Percentiles rank a stretch among this genome's conserved stretches.
These are phyloP conservation scores for Gentiana dahurica DNA, from an alignment of 257 asterid species.

Conservation along the genomic window DNA sequence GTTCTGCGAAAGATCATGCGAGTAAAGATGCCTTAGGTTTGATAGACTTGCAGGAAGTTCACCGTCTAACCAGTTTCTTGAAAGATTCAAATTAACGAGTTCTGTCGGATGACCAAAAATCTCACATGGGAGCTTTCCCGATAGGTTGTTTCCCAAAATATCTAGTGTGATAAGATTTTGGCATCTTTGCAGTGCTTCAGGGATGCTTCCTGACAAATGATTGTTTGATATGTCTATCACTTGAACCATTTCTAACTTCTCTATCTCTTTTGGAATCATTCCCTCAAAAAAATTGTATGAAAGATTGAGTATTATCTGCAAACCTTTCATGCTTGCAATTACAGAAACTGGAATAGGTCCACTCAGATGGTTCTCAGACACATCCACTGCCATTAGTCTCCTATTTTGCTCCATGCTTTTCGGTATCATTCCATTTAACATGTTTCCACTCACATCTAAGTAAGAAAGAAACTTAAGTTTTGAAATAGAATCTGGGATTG, in stretches of 20 bases:
- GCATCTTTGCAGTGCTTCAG: no score
- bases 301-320: conserved; percentile 57
- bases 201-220: no score
- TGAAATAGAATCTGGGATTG: conserved; percentile 42
- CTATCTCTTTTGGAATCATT: conserved; percentile 51
- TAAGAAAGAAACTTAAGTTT: conserved; percentile 34
- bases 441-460: conserved; percentile 61
- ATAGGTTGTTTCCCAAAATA: no score
- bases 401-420: conserved; percentile 30
- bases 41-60: conserved; percentile 36
- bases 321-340: conserved; percentile 40
- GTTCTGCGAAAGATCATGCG: conserved; percentile 42
- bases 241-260: no score
- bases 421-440: conserved; percentile 53
- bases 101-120: conserved; percentile 28
- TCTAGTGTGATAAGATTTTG: no score
- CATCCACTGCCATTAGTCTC: conserved; percentile 38
- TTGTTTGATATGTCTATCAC: no score
- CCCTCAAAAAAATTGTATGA: conserved; percentile 52
- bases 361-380: conserved; percentile 19
- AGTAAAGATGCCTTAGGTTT: conserved; percentile 26
- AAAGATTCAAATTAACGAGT: conserved; percentile 45
- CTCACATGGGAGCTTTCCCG: conserved; percentile 18
- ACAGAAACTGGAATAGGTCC: conserved; percentile 24
- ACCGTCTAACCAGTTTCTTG: conserved; percentile 47